Percentiles rank a stretch among this genome's conserved stretches.
Evolutionary conservation across 495 filamentous ascomycete genomes (phyloP).

Genomic region (Rostrohypoxylon terebratum): DNA sequence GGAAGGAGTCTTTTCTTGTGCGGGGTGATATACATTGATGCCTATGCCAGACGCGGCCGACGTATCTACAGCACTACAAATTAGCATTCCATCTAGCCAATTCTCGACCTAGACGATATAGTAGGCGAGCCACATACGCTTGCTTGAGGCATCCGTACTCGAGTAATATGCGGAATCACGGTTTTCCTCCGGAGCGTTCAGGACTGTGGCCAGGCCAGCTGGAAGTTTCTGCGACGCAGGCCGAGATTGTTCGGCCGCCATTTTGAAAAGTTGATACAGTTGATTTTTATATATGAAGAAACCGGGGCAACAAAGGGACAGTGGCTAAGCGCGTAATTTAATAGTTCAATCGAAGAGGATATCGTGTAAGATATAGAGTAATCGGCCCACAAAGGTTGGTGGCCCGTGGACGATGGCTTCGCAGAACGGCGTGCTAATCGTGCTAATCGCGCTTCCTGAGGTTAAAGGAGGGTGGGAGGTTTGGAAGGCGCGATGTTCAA

Average conservation of each 20-base stretch:
- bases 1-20: conserved; percentile 65
- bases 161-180: conserved; percentile 68
- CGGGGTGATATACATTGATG: conserved; percentile 59
- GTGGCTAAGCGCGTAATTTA: conserved; percentile 3
- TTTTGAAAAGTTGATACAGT: conserved; percentile 12
- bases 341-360: conserved; percentile 14
- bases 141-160: conserved; percentile 65
- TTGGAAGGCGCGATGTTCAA: conserved; percentile 19
- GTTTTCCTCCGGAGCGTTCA: conserved; percentile 64
- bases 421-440: conserved; percentile 12
- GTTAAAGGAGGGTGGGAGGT: conserved; percentile 1
- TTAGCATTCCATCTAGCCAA: conserved; percentile 34
- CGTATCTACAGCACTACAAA: conserved; percentile 54
- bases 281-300: background rate
- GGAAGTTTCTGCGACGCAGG: conserved; percentile 62
- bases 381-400: conserved; percentile 16
- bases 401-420: conserved; percentile 7
- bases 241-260: conserved; percentile 55
- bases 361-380: conserved; percentile 3
- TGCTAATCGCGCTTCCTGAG: conserved; percentile 3
- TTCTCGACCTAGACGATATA: background rate
- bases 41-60: conserved; percentile 62
- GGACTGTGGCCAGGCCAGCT: conserved; percentile 59
- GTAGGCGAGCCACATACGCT: conserved; percentile 57
- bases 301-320: background rate